Evolutionary conservation across 345 rosid species (phyloP).

Genomic region (Boechera retrofracta): DNA sequence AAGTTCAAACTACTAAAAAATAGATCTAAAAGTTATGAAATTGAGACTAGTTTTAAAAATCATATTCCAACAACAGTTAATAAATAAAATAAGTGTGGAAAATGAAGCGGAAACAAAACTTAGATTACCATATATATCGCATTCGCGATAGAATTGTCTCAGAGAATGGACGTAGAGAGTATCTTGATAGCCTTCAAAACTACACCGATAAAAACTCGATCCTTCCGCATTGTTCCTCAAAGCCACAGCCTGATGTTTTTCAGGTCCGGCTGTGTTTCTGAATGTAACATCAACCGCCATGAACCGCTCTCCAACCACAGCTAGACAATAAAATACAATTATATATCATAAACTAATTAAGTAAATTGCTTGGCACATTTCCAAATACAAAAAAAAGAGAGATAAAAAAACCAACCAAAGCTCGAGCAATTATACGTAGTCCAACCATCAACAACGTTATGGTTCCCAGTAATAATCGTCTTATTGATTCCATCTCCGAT

Average conservation of each 20-base stretch:
- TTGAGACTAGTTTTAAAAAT: background rate
- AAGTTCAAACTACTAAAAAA: background rate
- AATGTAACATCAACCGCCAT: constrained; percentile 62
- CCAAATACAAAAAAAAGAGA: background rate
- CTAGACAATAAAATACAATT: constrained; percentile 36
- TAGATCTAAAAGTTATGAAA: background rate
- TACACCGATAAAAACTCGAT: constrained; percentile 64
- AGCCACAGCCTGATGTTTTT: constrained; percentile 73
- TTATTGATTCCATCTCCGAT: constrained; percentile 70
- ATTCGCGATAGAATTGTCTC: constrained; percentile 57
- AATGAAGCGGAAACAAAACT: background rate
- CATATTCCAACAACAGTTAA: background rate
- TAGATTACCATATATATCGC: constrained; percentile 56
- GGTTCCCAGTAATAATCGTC: constrained; percentile 64
- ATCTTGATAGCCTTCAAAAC: constrained; percentile 68
- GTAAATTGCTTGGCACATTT: background rate
- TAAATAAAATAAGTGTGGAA: background rate
- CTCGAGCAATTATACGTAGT: constrained; percentile 60
- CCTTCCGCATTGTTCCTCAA: constrained; percentile 62
- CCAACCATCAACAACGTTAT: constrained; percentile 69
- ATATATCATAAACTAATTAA: background rate
- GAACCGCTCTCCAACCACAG: constrained; percentile 69
- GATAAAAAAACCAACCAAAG: constrained; percentile 45
- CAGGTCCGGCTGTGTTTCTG: constrained; percentile 69
- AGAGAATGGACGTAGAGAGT: constrained; percentile 60